These are phyloP conservation scores for Zasmidium angulare DNA, from an alignment of 2,329 filamentous ascomycete species.

Conservation along the genomic window DNA sequence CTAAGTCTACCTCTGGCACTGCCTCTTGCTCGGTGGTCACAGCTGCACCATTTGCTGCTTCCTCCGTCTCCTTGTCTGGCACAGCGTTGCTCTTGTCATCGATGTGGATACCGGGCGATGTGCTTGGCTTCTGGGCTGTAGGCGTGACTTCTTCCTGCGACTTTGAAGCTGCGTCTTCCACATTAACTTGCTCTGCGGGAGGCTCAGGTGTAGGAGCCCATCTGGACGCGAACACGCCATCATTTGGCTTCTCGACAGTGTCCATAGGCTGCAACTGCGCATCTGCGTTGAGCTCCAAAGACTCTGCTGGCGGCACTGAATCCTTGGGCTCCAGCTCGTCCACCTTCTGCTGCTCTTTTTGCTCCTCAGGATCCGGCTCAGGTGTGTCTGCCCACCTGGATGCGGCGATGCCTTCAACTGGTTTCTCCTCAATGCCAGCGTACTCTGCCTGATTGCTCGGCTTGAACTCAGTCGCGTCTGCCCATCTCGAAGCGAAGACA, in stretches of 20 bases:
- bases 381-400: slow-evolving; percentile 32
- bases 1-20: background rate
- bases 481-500: slow-evolving; percentile 27
- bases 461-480: slow-evolving; percentile 21
- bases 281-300: slow-evolving; percentile 14
- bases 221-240: slow-evolving; percentile 13
- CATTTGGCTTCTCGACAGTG: background rate
- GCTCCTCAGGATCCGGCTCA: slow-evolving; percentile 17
- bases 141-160: background rate
- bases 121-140: background rate
- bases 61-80: background rate
- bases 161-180: background rate
- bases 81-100: background rate
- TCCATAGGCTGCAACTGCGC: background rate
- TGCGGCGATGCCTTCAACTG: slow-evolving; percentile 25
- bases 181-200: background rate
- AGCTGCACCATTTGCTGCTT: background rate
- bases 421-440: slow-evolving; percentile 10
- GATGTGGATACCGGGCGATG: background rate
- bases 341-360: background rate
- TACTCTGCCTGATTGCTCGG: slow-evolving; percentile 5
- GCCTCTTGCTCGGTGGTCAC: no score
- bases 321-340: slow-evolving; percentile 21
- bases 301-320: slow-evolving; percentile 29
- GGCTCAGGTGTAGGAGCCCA: slow-evolving; percentile 24